Evolutionary conservation across 176 grass and related monocot genomes (phyloP).

Genomic region (Elymus sibiricus): DNA sequence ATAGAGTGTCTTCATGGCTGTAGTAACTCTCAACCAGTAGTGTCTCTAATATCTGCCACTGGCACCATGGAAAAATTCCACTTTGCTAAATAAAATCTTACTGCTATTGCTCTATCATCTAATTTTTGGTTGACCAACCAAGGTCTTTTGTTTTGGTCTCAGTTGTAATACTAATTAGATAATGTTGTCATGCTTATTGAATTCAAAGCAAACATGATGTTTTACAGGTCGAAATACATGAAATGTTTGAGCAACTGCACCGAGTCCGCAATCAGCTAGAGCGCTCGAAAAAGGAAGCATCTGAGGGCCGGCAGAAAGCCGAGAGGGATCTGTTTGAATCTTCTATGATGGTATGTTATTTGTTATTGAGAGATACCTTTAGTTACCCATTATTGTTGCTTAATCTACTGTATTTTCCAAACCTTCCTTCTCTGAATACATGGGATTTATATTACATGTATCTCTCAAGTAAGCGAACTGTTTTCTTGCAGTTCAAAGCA

Average conservation of each 20-base stretch:
- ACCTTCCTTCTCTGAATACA: not conserved
- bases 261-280: conserved; percentile 36
- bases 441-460: not conserved
- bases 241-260: conserved; percentile 39
- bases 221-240: conserved; percentile 37
- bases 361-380: not conserved
- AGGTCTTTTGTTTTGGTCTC: not conserved
- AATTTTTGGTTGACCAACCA: conserved; percentile 10
- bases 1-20: not conserved
- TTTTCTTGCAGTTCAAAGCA: conserved; percentile 49
- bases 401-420: not conserved
- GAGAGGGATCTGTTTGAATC: conserved; percentile 49
- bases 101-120: not conserved
- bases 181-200: not conserved
- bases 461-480: conserved; percentile 11
- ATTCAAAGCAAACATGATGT: conserved; percentile 6
- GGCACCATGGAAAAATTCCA: not conserved
- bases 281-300: conserved; percentile 44
- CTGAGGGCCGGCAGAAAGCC: conserved; percentile 52
- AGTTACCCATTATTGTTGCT: not conserved
- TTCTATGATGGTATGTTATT: conserved; percentile 37
- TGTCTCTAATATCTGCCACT: not conserved
- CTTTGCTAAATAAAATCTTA: not conserved
- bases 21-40: not conserved
- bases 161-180: not conserved